phyloP scores from a whole-genome alignment of 108 stramenopile genomes.

The Cyclotella cryptica region DNA sequence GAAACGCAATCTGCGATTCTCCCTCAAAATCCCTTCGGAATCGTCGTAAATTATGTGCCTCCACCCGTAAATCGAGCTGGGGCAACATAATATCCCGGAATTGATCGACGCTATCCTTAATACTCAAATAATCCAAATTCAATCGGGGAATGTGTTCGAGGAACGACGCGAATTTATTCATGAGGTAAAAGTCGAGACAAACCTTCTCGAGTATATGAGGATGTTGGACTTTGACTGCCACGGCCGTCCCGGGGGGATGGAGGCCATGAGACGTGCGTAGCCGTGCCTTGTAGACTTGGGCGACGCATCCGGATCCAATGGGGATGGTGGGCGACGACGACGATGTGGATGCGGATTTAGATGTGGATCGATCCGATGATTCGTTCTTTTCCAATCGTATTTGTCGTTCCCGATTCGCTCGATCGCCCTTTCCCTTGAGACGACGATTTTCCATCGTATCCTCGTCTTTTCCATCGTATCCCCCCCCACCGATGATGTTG shows the following conservation, averaged over 20 bases:
- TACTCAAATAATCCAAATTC: constrained; percentile 77
- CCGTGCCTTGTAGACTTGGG: constrained; percentile 86
- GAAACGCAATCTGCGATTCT: constrained; percentile 74
- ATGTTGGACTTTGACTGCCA: constrained; percentile 92
- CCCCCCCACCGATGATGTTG: too few species aligned
- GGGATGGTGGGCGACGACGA: constrained; percentile 46
- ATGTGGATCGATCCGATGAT: too few species aligned
- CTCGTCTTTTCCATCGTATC: constrained; percentile 13
- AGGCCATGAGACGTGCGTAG: constrained; percentile 32
- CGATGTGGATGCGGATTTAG: too few species aligned
- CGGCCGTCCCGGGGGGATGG: constrained; percentile 64
- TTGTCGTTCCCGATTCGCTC: constrained; percentile 34
- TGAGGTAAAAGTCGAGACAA: constrained; percentile 89
- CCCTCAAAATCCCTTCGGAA: constrained; percentile 78
- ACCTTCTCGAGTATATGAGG: constrained; percentile 85
- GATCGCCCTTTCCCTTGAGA: constrained; percentile 31
- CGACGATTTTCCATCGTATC: constrained; percentile 8
- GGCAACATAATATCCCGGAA: constrained; percentile 86
- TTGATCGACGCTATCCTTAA: constrained; percentile 85
- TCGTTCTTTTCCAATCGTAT: constrained; percentile 25
- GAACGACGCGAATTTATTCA: constrained; percentile 68
- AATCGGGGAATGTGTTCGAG: constrained; percentile 74
- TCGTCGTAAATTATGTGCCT: constrained; percentile 76
- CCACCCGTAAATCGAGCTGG: constrained; percentile 87
- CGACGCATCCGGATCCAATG: constrained; percentile 91